Conservation (phyloP, 2,329 filamentous ascomycete species). For the Aspergillus neoniger region DNA sequence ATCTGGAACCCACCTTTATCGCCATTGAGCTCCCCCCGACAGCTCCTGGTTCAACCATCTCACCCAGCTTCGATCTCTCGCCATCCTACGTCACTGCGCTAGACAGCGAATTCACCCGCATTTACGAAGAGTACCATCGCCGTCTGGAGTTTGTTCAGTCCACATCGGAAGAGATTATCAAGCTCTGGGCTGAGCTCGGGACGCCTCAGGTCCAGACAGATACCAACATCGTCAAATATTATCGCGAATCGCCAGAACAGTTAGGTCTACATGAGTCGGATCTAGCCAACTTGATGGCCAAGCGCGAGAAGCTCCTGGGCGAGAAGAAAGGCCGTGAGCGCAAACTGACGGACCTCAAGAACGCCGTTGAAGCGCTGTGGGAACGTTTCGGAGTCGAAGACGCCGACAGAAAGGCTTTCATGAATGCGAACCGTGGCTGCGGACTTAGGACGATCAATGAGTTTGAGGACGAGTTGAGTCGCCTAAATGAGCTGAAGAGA, state of each 20-base stretch:
- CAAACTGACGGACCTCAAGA: conserved; percentile 72
- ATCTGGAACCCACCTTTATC: conserved; percentile 87
- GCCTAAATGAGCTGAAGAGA: conserved; percentile 87
- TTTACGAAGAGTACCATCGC: conserved; percentile 94
- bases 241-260: conserved; percentile 89
- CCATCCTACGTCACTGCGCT: conserved; percentile 82
- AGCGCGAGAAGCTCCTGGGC: conserved; percentile 78
- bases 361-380: conserved; percentile 84
- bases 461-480: conserved; percentile 84
- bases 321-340: conserved; percentile 87
- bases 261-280: conserved; percentile 90
- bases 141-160: conserved; percentile 75
- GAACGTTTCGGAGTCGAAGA: conserved; percentile 82
- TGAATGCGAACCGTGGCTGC: conserved; percentile 85
- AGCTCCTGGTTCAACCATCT: conserved; percentile 71
- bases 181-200: conserved; percentile 92
- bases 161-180: conserved; percentile 81
- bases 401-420: conserved; percentile 77
- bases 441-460: conserved; percentile 92
- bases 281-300: conserved; percentile 68
- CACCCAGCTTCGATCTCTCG: conserved; percentile 89
- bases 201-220: conserved; percentile 94
- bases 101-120: conserved; percentile 86
- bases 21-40: conserved; percentile 83
- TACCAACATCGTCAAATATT: conserved; percentile 79